Conservation (phyloP, 2,329 filamentous ascomycete species). For the Claviceps sp. region DNA sequence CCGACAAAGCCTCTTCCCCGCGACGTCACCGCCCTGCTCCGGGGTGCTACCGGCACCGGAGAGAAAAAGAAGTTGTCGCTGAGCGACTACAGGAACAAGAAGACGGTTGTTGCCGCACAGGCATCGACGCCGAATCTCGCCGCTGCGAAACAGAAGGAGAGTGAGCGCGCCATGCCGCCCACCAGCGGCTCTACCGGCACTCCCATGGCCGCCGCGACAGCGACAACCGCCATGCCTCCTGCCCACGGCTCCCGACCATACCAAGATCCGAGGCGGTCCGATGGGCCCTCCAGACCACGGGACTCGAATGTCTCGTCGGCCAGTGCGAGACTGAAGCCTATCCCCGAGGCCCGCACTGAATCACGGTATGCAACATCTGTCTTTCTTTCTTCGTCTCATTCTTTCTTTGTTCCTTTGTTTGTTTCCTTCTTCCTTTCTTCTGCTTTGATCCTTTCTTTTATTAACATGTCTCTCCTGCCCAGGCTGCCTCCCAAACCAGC, state of each 20-base stretch:
- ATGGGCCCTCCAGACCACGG: constrained; percentile 6
- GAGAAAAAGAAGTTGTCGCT: constrained; percentile 45
- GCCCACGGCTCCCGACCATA: constrained; percentile 1
- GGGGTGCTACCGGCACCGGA: constrained; percentile 21
- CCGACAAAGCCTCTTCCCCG: constrained; percentile 25
- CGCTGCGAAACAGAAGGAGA: constrained; percentile 19
- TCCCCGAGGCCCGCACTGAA: constrained; percentile 3
- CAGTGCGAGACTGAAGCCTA: constrained; percentile 4
- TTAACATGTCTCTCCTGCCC: not conserved
- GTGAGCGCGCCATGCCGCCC: constrained; percentile 16
- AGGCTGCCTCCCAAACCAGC: constrained; percentile 26
- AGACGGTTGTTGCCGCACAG: constrained; percentile 20
- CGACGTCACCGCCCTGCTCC: constrained; percentile 25
- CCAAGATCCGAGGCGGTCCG: constrained; percentile 6
- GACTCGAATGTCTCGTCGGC: constrained; percentile 1
- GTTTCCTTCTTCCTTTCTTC: not conserved
- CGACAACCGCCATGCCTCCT: constrained; percentile 6
- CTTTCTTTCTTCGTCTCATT: not conserved
- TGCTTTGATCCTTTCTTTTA: too few relatives aligned
- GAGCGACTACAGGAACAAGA: constrained; percentile 46
- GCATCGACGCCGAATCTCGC: constrained; percentile 23
- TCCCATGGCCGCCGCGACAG: not conserved
- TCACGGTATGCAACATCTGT: constrained; percentile 3
- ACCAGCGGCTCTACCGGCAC: not conserved
- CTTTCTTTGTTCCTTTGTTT: not conserved